Base-by-base conservation (phyloP, 768 basidiomycete species). In the Kondoa subrosea region DNA sequence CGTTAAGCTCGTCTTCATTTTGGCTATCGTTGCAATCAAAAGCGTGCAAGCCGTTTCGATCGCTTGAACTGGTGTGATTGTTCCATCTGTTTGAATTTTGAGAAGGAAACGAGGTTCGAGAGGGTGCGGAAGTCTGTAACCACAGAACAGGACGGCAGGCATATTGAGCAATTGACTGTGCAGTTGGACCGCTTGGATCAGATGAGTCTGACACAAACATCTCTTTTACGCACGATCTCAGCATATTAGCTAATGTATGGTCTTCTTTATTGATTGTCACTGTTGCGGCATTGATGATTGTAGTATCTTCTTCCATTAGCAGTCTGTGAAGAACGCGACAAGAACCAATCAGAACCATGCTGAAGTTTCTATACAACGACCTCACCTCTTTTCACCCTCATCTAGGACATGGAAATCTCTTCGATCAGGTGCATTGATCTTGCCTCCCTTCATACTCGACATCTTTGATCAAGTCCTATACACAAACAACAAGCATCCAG, bases 41-140 rank as follows among this genome's bases (percentile, higher is more conserved):
- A 85, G 84, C 57, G 81, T 84, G 76, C 88, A 89, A 0, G 91
- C 90, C 67, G 85, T 82, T 74, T 92, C 88, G 29, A 97, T 83
- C 25, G 86, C 84, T 27, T 72, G 70, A 40, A 89, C 83, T 0
- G 93, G 91, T 21, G 91, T 88, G 59, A 85, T 78, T 1, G 84
- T 81, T 27, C 91, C 89, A 77, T 96, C 91, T 1, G 92, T 96
- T 78, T 96, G 95, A 66, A 97, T 84, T 77, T 95, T 96, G 77
- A 99, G 84, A 67, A 89, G 81, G 79, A 97, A 93, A 76, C 91
- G 83, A 4, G 92, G 91, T 71, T 95, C 89, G 26, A 93, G 84
- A 0, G 95, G 93, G 74, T 96, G 95, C 0, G 93, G 93, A 50
- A 91, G 90, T 80, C 92, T 91, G 85, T 97, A 97, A 1, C 95